Evolutionary conservation across 1,139 yeast species (phyloP).

Genomic region (Hemisphaericaspora xylofermentans): DNA sequence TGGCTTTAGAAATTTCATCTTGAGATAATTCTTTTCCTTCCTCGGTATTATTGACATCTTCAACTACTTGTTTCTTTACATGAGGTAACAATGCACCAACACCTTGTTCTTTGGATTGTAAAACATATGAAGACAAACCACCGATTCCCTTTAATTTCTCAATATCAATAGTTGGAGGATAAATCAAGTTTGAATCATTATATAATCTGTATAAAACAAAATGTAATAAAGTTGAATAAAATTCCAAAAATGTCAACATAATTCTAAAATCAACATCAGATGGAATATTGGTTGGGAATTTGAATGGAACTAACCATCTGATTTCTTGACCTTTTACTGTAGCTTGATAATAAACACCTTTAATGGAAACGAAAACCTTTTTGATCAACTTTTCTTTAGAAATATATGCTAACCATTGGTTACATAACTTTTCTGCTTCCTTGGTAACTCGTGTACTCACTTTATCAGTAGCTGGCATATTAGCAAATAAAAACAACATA

Average conservation of each 20-base stretch:
- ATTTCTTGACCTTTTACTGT: constrained; percentile 86
- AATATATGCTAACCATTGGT: constrained; percentile 94
- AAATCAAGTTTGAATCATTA: constrained; percentile 78
- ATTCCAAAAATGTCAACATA: constrained; percentile 95
- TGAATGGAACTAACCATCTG: constrained; percentile 95
- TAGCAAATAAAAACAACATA: constrained; percentile 90
- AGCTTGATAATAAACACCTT: constrained; percentile 96
- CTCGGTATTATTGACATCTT: constrained; percentile 23
- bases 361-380: constrained; percentile 93
- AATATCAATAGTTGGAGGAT: constrained; percentile 84
- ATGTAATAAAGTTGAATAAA: constrained; percentile 87
- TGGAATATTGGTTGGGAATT: constrained; percentile 94
- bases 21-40: constrained; percentile 42
- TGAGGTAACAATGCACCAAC: constrained; percentile 43
- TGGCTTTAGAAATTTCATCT: constrained; percentile 49
- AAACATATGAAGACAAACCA: constrained; percentile 80
- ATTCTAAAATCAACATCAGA: constrained; percentile 92
- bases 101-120: constrained; percentile 45
- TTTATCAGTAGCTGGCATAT: constrained; percentile 90
- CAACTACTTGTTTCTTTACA: constrained; percentile 19
- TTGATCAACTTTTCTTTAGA: constrained; percentile 79
- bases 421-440: constrained; percentile 83
- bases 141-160: constrained; percentile 80
- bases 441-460: constrained; percentile 76
- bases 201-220: constrained; percentile 84